These are phyloP conservation scores for Mycena alexandri DNA, from an alignment of 768 basidiomycete species.

Conservation along the genomic window DNA sequence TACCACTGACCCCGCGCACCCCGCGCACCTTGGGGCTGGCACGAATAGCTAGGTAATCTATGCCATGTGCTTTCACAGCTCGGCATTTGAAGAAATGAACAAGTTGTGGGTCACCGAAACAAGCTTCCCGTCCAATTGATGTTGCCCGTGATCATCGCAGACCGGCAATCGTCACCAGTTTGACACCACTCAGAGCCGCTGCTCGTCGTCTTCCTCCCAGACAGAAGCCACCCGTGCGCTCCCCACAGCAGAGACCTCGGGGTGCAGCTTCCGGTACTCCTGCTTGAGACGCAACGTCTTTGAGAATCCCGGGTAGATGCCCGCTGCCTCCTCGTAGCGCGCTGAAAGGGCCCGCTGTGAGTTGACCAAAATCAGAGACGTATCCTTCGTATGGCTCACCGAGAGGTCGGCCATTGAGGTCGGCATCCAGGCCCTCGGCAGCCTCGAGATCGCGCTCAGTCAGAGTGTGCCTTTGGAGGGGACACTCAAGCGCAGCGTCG, in stretches of 20 bases:
- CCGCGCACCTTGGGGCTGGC: slow-evolving; percentile 3
- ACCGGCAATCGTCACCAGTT: too few relatives aligned
- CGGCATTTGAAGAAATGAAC: too few relatives aligned
- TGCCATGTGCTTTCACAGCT: too few relatives aligned
- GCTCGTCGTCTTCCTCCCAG: slow-evolving; percentile 8
- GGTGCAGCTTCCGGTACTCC: slow-evolving; percentile 18
- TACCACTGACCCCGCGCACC: neutral
- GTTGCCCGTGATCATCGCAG: too few relatives aligned
- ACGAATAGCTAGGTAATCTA: too few relatives aligned
- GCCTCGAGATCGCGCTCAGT: slow-evolving; percentile 5
- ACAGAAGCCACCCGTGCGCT: slow-evolving; percentile 3
- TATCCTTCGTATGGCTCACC: slow-evolving; percentile 11
- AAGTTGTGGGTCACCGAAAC: too few relatives aligned
- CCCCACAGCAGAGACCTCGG: slow-evolving; percentile 24
- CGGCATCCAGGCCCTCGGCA: slow-evolving; percentile 20
- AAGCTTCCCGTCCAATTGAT: too few relatives aligned
- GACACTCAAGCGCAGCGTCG: neutral
- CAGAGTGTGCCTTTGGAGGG: too few relatives aligned
- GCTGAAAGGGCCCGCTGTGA: too few relatives aligned
- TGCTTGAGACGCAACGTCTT: neutral
- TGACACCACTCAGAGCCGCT: too few relatives aligned
- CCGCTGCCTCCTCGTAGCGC: slow-evolving; percentile 10
- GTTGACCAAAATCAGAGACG: too few relatives aligned
- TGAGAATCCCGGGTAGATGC: slow-evolving; percentile 23
- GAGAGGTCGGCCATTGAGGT: slow-evolving; percentile 10